Percentiles rank a stretch among this genome's conserved stretches.
Conservation (phyloP, 805 yeast genomes). For the Candida tammaniensis region DNA sequence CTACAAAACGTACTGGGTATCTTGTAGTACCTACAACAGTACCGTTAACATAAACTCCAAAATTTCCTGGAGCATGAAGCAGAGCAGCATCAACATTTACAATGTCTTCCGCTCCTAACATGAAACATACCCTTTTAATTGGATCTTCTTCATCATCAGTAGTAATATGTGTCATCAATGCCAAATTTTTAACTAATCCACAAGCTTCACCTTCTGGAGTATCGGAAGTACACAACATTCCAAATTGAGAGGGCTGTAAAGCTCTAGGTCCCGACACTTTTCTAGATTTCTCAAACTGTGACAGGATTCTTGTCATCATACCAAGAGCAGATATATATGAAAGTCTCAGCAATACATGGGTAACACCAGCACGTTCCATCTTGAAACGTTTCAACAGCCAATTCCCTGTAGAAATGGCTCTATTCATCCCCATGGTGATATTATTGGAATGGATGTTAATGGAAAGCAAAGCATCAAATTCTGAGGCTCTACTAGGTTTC, state of each 20-base stretch:
- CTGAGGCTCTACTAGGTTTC: slow-evolving; percentile 91
- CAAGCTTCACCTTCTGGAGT: slow-evolving; percentile 99
- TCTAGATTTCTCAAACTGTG: slow-evolving; percentile 97
- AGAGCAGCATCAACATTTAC: slow-evolving; percentile 78
- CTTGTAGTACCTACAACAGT: slow-evolving; percentile 88
- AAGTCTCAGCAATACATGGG: slow-evolving; percentile 88
- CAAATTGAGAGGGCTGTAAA: slow-evolving; percentile 97
- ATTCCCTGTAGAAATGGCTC: slow-evolving; percentile 98
- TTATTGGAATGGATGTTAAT: slow-evolving; percentile 90
- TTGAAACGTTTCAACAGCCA: slow-evolving; percentile 98
- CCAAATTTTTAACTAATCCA: slow-evolving; percentile 95
- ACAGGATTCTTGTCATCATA: slow-evolving; percentile 99
- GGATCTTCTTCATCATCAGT: slow-evolving; percentile 97
- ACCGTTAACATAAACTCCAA: slow-evolving; percentile 90
- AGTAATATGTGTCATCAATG: slow-evolving; percentile 97
- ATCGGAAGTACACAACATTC: slow-evolving; percentile 98
- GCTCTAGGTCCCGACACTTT: slow-evolving; percentile 99
- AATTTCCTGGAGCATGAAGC: slow-evolving; percentile 72
- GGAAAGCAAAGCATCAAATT: slow-evolving; percentile 87
- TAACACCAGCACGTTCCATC: slow-evolving; percentile 99
- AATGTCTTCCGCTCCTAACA: slow-evolving; percentile 88
- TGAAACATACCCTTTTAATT: slow-evolving; percentile 67
- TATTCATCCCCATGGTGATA: slow-evolving; percentile 88
- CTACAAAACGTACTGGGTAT: slow-evolving; percentile 80
- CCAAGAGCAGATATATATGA: slow-evolving; percentile 95